Conservation (phyloP, 495 filamentous ascomycete species). For the Penicillium tannophilum region DNA sequence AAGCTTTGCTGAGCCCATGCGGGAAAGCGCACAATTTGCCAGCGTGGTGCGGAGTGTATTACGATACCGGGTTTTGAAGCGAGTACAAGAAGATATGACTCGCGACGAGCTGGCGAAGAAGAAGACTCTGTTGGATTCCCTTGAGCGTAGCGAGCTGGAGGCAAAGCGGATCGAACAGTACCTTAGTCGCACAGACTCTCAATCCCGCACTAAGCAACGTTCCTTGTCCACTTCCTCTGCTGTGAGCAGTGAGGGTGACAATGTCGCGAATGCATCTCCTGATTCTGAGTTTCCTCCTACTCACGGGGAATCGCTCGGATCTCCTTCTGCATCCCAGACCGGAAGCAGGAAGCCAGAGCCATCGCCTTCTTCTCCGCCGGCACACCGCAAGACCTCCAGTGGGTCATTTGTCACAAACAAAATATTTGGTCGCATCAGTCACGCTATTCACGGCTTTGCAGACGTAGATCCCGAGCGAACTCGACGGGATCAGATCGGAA, state of each 20-base stretch:
- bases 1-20: constrained; percentile 94
- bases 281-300: constrained; percentile 95
- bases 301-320: constrained; percentile 66
- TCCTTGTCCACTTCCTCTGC: constrained; percentile 63
- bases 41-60: constrained; percentile 88
- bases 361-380: constrained; percentile 31
- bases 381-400: constrained; percentile 72
- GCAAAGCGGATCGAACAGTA: constrained; percentile 92
- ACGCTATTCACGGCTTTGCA: constrained; percentile 93
- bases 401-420: constrained; percentile 85
- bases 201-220: constrained; percentile 51
- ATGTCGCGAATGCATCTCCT: constrained; percentile 64
- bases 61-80: constrained; percentile 84
- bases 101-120: constrained; percentile 87
- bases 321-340: constrained; percentile 58
- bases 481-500: constrained; percentile 88
- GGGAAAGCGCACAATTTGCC: constrained; percentile 95
- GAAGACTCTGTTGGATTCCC: constrained; percentile 69
- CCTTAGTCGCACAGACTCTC: constrained; percentile 66
- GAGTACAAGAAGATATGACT: constrained; percentile 97
- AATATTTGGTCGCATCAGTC: constrained; percentile 92
- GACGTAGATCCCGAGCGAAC: constrained; percentile 95
- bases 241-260: constrained; percentile 46
- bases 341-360: constrained; percentile 34
- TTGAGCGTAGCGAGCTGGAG: constrained; percentile 88